A percentile compares a stretch with the other conserved stretches of the same genome.
Evolutionary conservation across 208 protist species (phyloP).

Genomic region (Trypanosoma melophagium): DNA sequence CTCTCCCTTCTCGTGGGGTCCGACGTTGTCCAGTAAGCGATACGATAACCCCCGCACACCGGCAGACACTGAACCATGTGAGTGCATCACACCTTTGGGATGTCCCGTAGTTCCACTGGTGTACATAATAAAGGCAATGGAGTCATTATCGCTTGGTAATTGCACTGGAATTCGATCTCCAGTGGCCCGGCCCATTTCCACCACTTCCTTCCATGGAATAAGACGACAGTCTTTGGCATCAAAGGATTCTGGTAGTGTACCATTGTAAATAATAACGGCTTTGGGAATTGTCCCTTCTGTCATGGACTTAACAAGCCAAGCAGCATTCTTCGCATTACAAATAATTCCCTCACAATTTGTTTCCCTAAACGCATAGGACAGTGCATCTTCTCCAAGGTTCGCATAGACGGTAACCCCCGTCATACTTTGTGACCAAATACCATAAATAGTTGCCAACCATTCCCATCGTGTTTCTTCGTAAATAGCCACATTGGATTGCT

Average conservation of each 20-base stretch:
- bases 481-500: slow-evolving; percentile 52
- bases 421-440: slow-evolving; percentile 64
- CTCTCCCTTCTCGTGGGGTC: slow-evolving; percentile 35
- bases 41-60: slow-evolving; percentile 32
- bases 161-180: slow-evolving; percentile 15
- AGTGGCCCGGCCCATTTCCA: slow-evolving; percentile 31
- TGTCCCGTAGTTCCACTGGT: slow-evolving; percentile 57
- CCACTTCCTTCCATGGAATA: slow-evolving; percentile 55
- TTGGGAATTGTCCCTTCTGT: slow-evolving; percentile 37
- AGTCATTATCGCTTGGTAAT: slow-evolving; percentile 37
- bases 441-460: slow-evolving; percentile 76
- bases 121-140: slow-evolving; percentile 78
- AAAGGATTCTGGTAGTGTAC: slow-evolving; percentile 34
- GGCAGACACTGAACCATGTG: slow-evolving; percentile 58
- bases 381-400: slow-evolving; percentile 77
- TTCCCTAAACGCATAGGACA: slow-evolving; percentile 65
- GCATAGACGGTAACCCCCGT: slow-evolving; percentile 78
- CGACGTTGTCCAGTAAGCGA: slow-evolving; percentile 28
- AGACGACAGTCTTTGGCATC: slow-evolving; percentile 29
- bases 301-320: slow-evolving; percentile 44
- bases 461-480: slow-evolving; percentile 86
- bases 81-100: slow-evolving; percentile 81
- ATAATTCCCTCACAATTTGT: slow-evolving; percentile 61
- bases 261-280: slow-evolving; percentile 60
- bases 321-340: slow-evolving; percentile 64